Evolutionary conservation across 768 basidiomycete genomes (phyloP), one percentile per base, ranked within the genome.

Genomic region (Tricholoma flavovirens): DNA sequence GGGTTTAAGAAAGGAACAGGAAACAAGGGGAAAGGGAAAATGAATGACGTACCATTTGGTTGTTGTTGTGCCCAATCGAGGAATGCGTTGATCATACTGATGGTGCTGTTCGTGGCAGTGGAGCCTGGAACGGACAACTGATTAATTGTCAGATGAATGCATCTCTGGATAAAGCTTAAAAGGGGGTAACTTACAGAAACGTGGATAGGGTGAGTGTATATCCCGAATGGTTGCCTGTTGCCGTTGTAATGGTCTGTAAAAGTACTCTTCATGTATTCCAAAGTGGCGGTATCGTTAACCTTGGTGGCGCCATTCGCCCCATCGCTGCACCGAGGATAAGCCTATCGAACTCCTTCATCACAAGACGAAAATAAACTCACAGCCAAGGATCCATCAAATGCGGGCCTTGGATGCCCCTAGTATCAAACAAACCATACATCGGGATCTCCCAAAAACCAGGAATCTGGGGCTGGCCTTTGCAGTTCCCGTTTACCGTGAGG

Each of bases 341-440:
- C 12, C 14, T 10, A 24, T n/a, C n/a, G 30, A 55, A 51, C 2
- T 33, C n/a, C 19, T 17, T 2, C 1, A 40, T n/a, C 4, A 9
- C 17, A 1, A 52, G 26, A 46, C 15, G 26, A 12, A 14, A 12
- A 14, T 5, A n/a, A 0, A 74, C 83, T 75, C 56, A 86, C 81
- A 90, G 73, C 87, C 87, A 90, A 48, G 88, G 88, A 64, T 91
- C 90, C 89, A 90, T 90, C 61, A 90, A 72, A 72, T 90, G 88
- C 14, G 75, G 69, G 0, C 86, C 86, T 6, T 59, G 70, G 8
- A 68, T 72, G 4, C 86, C 86, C 10, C 71, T 67, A 9, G 77
- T 56, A 66, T 88, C 88, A 59, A 90, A 90, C 68, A 83, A 79
- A 0, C 84, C 84, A 67, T 89, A 89, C 88, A 91, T 90, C 1